phyloP scores from a whole-genome alignment of 257 asterid genomes.

The Anisodus tanguticus region DNA sequence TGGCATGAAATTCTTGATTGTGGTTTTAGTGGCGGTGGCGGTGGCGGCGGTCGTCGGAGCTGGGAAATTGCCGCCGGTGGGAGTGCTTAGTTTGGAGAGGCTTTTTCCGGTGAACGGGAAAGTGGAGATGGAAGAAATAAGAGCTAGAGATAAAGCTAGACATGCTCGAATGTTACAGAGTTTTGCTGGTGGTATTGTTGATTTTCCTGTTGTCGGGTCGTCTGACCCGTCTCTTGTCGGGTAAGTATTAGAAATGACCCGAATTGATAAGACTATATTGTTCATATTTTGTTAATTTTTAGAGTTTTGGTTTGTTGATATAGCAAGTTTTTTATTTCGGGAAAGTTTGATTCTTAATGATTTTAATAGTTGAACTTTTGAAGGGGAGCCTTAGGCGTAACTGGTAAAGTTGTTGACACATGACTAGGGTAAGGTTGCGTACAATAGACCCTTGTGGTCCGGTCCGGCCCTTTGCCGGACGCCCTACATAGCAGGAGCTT shows the following conservation, averaged over 20 bases:
- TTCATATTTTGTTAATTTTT: too few relatives aligned
- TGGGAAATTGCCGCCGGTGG: conserved; percentile 35
- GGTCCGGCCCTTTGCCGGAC: too few relatives aligned
- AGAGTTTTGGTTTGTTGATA: too few relatives aligned
- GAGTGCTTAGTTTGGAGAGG: conserved; percentile 67
- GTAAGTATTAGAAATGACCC: conserved; percentile 41
- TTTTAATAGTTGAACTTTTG: neutral
- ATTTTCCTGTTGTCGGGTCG: conserved; percentile 68
- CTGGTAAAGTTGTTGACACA: too few relatives aligned
- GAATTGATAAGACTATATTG: too few relatives aligned
- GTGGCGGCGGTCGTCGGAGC: conserved; percentile 36
- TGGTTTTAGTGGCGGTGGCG: conserved; percentile 38
- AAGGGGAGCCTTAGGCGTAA: too few relatives aligned
- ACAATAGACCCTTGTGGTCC: too few relatives aligned
- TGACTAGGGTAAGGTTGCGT: too few relatives aligned
- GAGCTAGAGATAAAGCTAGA: conserved; percentile 78
- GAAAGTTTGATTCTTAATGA: conserved; percentile 6
- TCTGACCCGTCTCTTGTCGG: conserved; percentile 85
- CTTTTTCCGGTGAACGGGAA: conserved; percentile 57
- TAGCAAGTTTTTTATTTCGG: too few relatives aligned
- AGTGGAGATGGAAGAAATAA: conserved; percentile 60
- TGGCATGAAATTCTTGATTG: conserved; percentile 37
- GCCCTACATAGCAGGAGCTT: too few relatives aligned
- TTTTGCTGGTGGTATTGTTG: conserved; percentile 72
- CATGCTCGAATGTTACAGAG: conserved; percentile 76